Percentiles rank a stretch among this genome's conserved stretches.
These are phyloP conservation scores for Amniculicola lignicola DNA, from an alignment of 495 filamentous ascomycete species.

Conservation along the genomic window DNA sequence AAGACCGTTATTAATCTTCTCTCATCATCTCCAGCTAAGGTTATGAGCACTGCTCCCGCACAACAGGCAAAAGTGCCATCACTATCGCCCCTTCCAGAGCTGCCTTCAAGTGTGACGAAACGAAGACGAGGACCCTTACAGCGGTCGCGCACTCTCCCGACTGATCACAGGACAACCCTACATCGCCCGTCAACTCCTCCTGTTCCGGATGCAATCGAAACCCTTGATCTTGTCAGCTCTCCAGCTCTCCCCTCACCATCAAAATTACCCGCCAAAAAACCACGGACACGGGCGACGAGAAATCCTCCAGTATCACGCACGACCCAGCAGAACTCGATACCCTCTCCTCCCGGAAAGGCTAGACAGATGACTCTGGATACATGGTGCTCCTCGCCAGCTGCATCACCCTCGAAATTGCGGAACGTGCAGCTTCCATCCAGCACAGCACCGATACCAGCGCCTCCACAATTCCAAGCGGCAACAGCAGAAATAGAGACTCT, in stretches of 20 bases:
- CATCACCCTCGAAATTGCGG: slow-evolving; percentile 19
- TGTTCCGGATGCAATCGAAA: not conserved
- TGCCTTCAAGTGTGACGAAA: slow-evolving; percentile 23
- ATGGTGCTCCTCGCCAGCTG: slow-evolving; percentile 6
- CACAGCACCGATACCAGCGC: not conserved
- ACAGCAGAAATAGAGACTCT: slow-evolving; percentile 10
- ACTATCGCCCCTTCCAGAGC: slow-evolving; percentile 5
- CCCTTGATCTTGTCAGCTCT: slow-evolving; percentile 16
- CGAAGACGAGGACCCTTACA: slow-evolving; percentile 14
- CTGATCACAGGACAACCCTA: not conserved
- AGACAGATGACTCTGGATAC: slow-evolving; percentile 18
- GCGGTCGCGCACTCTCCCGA: slow-evolving; percentile 25
- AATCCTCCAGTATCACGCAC: not conserved
- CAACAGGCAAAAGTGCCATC: slow-evolving; percentile 2
- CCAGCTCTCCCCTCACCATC: slow-evolving; percentile 13
- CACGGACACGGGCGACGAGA: slow-evolving; percentile 2
- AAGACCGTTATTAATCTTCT: slow-evolving; percentile 12
- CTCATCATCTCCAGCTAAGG: slow-evolving; percentile 21
- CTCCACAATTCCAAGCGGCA: not conserved
- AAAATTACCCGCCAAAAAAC: slow-evolving; percentile 20
- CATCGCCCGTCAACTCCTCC: slow-evolving; percentile 18
- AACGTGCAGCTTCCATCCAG: not conserved
- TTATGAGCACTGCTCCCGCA: not conserved
- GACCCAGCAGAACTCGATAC: not conserved
- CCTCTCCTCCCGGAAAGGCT: slow-evolving; percentile 2